Percentiles rank a stretch among this genome's conserved stretches.
Evolutionary conservation across 768 basidiomycete genomes (phyloP).

Genomic region (Podaxis sp.): DNA sequence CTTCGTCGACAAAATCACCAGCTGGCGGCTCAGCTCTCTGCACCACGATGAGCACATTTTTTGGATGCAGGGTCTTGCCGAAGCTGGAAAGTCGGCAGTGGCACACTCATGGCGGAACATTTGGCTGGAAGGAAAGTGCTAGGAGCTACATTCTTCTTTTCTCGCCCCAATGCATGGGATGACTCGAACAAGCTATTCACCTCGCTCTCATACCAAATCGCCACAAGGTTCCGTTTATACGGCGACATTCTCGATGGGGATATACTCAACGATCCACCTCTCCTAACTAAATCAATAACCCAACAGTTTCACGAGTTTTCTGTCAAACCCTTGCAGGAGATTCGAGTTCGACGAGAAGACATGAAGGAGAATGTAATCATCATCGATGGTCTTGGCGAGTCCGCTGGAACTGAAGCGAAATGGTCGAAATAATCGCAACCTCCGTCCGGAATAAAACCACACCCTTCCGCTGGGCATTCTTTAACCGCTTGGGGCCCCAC

Average conservation of each 20-base stretch:
- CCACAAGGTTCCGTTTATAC: not conserved
- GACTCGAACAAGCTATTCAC: not conserved
- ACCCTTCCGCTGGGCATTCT: not conserved
- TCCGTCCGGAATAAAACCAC: not conserved
- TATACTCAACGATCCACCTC: not conserved
- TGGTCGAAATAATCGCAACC: not conserved
- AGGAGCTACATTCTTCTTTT: constrained; percentile 8
- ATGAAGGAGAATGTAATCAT: not conserved
- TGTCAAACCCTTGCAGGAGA: not conserved
- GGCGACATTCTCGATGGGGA: not conserved
- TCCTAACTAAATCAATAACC: not conserved
- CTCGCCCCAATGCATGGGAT: not conserved
- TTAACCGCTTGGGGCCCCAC: too few relatives aligned
- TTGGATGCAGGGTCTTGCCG: not conserved
- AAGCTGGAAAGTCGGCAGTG: constrained; percentile 5
- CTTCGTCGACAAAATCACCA: not conserved
- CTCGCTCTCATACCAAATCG: constrained; percentile 1
- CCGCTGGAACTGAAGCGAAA: not conserved
- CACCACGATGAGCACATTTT: not conserved
- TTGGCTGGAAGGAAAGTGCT: not conserved
- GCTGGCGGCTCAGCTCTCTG: not conserved
- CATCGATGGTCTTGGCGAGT: constrained; percentile 10
- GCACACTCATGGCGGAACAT: not conserved
- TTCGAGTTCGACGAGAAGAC: not conserved
- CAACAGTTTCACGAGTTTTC: not conserved